Evolutionary conservation across 768 basidiomycete species (phyloP), one percentile per base, ranked within the genome.

Genomic region (Tulasnella sp.): DNA sequence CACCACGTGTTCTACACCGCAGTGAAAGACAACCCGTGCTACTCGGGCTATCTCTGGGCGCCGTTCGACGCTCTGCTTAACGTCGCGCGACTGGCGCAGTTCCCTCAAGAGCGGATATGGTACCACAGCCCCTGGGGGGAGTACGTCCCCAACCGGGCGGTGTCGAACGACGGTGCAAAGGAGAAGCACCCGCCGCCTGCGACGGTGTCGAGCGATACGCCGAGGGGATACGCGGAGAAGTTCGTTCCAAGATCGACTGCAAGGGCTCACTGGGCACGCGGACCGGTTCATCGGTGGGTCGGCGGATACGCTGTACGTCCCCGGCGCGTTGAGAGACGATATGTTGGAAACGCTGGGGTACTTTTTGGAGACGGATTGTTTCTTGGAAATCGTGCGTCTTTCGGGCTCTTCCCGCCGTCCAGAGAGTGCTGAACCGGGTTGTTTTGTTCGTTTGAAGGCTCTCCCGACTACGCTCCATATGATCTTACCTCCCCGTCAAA

Each of bases 1-100:
- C 84, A 86, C 69, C 85, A 85, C 73, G 85, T 85, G 84, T 78
- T 85, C 11, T 84, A 83, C 74, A 85, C 83, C 3, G 83, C 81
- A 39, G 67, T 86, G 70, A 78, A 78, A 59, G 83, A 82, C 64
- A 75, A 83, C 67, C 78, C 76, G 14, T 85, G 84, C 74, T 86
- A 86, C 75, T 79, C 83, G 37, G 84, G 84, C 5, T 85, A 85
- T 75, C 81, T 85, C 17, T 85, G 84, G 84, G 84, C 82, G 42
- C 84, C 85, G 17, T 85, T 85, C 72, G 83, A 85, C 74, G 83
- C 84, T 7, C 76, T 85, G 22, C 78, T 86, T 63, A 86, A 86
- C 71, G 76, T 85, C 47, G 84, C 84, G 14, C 83, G 84, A 36
- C 78, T 84, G 8, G 79, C 83, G 68, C 79, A 80, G 69, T 86